Base-by-base conservation (phyloP, 345 rosid genomes). In the Gossypium turneri region DNA sequence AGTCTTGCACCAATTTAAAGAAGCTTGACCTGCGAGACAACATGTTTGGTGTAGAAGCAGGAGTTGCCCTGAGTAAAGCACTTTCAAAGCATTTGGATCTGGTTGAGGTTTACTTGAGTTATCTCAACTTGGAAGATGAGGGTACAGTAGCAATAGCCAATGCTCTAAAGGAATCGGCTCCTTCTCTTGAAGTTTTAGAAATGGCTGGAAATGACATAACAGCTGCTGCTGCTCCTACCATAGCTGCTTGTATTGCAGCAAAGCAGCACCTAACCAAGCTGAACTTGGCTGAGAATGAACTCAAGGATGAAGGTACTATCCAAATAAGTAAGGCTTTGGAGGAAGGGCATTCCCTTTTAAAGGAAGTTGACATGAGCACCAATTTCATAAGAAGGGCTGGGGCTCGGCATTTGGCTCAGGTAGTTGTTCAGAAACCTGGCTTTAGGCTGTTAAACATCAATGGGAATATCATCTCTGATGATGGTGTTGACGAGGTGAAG, bases 191-290 rank as follows among this genome's bases (percentile, higher is more conserved):
- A 83, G 92, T 92, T 61, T 61, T 92, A 76, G 98, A 94, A 47
- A 86, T 94, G 95, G 95, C 92, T 61, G 98, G 98, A 77, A 92
- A 94, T 72, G 98, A 94, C 69, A 83, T 94, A 75, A 87, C 98
- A 47, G 82, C 83, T 19, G 88, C 86, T 76, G 94, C 92, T 68
- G 86, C 88, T 82, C 76, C 96, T 1, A 20, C 53, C 53, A 56
- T 94, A 24, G 82, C 90, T 77, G 86, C 90, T n/a, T 94, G 95
- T 82, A 72, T 93, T 43, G 87, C 80, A 57, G 79, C 74, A 7
- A 94, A 90, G 83, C 86, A 78, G 57, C 73, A 79, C 48, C 88
- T 94, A 22, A 83, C 76, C 76, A 90, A 83, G 90, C 80, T 94
- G 86, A 93, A 87, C 84, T 76, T 92, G 91, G 82, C 90, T 69